Evolutionary conservation across 441 rosid genomes (phyloP).

Genomic region (Lepidium campestre): DNA sequence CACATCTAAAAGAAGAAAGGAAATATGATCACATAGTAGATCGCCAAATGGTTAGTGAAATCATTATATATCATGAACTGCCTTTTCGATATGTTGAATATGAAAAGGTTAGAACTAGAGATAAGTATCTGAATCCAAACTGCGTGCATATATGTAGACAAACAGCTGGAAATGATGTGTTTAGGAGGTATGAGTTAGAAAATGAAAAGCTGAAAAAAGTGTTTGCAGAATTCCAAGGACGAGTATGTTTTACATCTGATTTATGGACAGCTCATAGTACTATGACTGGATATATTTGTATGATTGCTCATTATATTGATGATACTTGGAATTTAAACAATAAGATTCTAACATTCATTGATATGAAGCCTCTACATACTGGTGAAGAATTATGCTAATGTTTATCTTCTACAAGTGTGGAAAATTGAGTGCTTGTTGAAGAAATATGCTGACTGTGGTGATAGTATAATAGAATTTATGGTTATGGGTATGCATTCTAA

Average conservation of each 20-base stretch:
- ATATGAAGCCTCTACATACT: not conserved
- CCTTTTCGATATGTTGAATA: not conserved
- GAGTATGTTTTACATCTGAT: not conserved
- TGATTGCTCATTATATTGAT: not conserved
- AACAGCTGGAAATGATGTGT: not conserved
- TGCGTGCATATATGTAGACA: not conserved
- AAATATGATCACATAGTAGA: not conserved
- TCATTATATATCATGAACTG: not conserved
- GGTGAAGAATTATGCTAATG: too few species aligned
- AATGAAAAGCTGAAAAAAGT: not conserved
- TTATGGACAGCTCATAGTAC: not conserved
- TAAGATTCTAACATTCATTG: not conserved
- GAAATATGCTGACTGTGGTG: too few species aligned
- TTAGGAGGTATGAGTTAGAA: not conserved
- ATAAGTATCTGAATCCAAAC: not conserved
- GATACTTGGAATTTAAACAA: not conserved
- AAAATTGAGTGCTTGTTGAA: too few species aligned
- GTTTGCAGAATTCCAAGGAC: not conserved
- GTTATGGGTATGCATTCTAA: too few species aligned
- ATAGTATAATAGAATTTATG: too few species aligned
- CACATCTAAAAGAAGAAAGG: too few species aligned
- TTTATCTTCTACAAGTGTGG: too few species aligned
- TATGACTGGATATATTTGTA: not conserved
- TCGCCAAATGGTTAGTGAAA: not conserved
- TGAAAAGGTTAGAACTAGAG: not conserved